Percentiles rank a stretch among this genome's conserved stretches.
These are phyloP conservation scores for Tulasnella calospora DNA, from an alignment of 768 basidiomycete genomes.

Conservation along the genomic window DNA sequence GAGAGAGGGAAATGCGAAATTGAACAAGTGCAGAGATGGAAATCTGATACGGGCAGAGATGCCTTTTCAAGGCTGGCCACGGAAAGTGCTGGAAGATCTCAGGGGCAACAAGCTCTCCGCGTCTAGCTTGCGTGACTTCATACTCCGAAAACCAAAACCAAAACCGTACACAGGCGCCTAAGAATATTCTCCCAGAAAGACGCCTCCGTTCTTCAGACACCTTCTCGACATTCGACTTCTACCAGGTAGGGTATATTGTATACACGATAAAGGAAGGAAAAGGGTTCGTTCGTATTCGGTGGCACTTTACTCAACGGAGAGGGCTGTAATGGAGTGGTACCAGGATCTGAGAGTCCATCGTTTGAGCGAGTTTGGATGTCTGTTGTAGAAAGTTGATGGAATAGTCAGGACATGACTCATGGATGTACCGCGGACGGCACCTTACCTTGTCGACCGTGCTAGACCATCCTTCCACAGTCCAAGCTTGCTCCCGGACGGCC, in stretches of 20 bases:
- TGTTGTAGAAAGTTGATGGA: slow-evolving; percentile 36
- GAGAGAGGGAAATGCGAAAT: not conserved
- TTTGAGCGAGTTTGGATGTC: slow-evolving; percentile 82
- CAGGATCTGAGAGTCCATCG: slow-evolving; percentile 85
- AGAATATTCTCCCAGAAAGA: not conserved
- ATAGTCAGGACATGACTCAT: slow-evolving; percentile 5
- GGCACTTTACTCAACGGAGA: slow-evolving; percentile 53
- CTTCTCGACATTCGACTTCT: not conserved
- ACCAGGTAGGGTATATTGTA: slow-evolving; percentile 7
- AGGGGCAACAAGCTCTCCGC: not conserved
- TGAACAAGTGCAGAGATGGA: not conserved
- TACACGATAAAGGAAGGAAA: not conserved
- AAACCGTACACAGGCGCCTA: not conserved
- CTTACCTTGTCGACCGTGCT: slow-evolving; percentile 85
- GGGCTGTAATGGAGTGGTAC: slow-evolving; percentile 77
- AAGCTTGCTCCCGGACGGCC: slow-evolving; percentile 80
- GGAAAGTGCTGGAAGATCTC: slow-evolving; percentile 5
- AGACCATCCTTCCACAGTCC: slow-evolving; percentile 93
- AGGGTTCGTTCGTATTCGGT: not conserved
- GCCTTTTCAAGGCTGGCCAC: not conserved
- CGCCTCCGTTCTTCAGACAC: not conserved
- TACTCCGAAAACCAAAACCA: not conserved
- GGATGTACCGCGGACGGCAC: slow-evolving; percentile 26
- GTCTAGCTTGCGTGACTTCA: not conserved
- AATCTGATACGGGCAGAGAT: not conserved